Conservation (phyloP, 1,284 basidiomycete species). For the Cryptococcus neoformans region DNA sequence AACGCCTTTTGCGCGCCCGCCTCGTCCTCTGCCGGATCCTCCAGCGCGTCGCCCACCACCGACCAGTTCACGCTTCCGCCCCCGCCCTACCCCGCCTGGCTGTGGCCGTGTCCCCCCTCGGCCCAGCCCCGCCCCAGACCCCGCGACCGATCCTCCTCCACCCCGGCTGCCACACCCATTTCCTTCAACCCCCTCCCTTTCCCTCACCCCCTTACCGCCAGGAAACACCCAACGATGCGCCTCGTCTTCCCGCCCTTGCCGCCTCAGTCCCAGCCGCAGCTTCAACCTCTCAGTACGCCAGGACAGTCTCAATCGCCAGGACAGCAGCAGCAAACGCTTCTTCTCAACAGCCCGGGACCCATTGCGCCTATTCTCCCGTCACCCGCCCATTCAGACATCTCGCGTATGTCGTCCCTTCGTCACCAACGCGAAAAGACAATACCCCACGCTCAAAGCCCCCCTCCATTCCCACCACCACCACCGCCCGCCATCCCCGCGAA, state of each 20-base stretch:
- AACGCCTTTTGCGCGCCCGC: conserved; percentile 28
- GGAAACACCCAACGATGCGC: conserved; percentile 43
- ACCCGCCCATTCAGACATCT: too few relatives aligned
- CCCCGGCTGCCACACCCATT: neutral
- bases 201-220: conserved; percentile 34
- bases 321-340: too few relatives aligned
- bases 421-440: too few relatives aligned
- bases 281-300: too few relatives aligned
- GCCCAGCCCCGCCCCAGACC: neutral
- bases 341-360: too few relatives aligned
- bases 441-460: neutral
- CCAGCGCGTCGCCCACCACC: conserved; percentile 11
- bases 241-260: conserved; percentile 27
- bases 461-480: neutral
- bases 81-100: conserved; percentile 40
- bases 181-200: conserved; percentile 24
- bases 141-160: conserved; percentile 3
- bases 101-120: conserved; percentile 30
- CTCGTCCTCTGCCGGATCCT: conserved; percentile 13
- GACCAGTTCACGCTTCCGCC: conserved; percentile 27
- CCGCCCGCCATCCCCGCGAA: neutral
- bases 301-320: too few relatives aligned
- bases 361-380: too few relatives aligned
- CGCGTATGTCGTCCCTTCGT: too few relatives aligned
- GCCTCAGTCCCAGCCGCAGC: neutral